Base-by-base conservation (phyloP, 306 rosid species). In the Alnus glutinosa region DNA sequence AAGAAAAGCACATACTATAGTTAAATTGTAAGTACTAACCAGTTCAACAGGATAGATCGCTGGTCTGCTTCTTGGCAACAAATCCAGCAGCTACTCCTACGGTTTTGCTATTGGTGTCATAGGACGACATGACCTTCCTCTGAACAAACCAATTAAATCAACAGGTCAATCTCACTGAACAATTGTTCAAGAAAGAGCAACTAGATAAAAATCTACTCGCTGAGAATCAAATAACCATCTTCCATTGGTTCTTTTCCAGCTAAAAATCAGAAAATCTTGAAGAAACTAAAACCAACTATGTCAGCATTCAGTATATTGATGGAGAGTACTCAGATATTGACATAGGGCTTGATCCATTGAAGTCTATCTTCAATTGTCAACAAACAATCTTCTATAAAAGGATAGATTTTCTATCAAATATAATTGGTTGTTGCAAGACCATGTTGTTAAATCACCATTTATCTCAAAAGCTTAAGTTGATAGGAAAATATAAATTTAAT, bases 121-220 rank as follows among this genome's bases (percentile, higher is more conserved):
- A 85, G 42, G 91, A 84, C 72, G 93, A 90, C 87, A 90, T 55
- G 73, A 76, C 88, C 58, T 79, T 80, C 84, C 79, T 85, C 98
- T 90, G 89, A 83, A 83, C 80, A 69, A 76, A 75, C 23, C 76
- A 82, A 83, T 52, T 67, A 28, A 57, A 80, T 76, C 51, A 59
- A 63, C 9, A 46, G 63, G 74, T 81, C 63, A 80, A 74, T 61
- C 44, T 73, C 46, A 37, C 19, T 28, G 68, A 79, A 36, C 74
- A 23, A 50, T 68, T 42, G 36, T 49, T 44, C 32, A 73, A 69
- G 59, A 63, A 55, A 63, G 46, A 63, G 10, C 9, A 34, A 63
- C 46, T 5, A 63, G 70, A 63, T 34, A 34, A 63, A 59, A 34
- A 63, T 62, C 9, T 62, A 14, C 2, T 30, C 4, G 69, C 46